Evolutionary conservation across 1,139 yeast species (phyloP), one percentile per base, ranked within the genome.

Genomic region (Pichia sp.): DNA sequence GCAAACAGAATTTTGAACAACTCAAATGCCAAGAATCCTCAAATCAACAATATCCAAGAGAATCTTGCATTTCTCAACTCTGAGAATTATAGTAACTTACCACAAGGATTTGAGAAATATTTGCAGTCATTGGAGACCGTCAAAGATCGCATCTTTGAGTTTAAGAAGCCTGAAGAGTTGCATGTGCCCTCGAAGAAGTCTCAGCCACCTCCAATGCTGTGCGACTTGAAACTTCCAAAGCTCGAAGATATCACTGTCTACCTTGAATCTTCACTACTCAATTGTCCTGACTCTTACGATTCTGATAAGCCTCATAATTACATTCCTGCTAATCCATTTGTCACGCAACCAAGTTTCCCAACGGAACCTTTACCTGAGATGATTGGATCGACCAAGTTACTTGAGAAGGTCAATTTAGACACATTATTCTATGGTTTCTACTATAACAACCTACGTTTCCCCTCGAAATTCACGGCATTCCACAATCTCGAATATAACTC

Each of bases 351-450:
- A 17, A 86, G 81, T 59, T 91, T 87, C 61, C 98, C 99, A 4
- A 91, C 80, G 55, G 96, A 86, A 48, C 95, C 96, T 30, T 63
- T 74, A 67, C 72, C 68, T 50, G 78, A 72, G 51, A 60, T 72
- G 46, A 40, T 52, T 20, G 72, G 69, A 40, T 60, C 70, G 51
- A 64, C 61, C 25, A 62, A 62, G 41, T 62, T 85, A 28, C 71
- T 86, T 64, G 66, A 72, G 24, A 85, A 82, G 51, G 74, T 88
- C 56, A 95, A 86, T 51, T 68, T 80, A 30, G 96, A 88, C 55
- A 88, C 98, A 2, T 63, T 91, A 48, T 88, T 91, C 51, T 93
- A 85, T 66, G 83, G 93, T 41, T 91, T 93, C 60, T 91, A 93
- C 62, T 93, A 82, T 51, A 67, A 72, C 44, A 73, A 66, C 49